A percentile compares a stretch with the other conserved stretches of the same genome.
These are phyloP conservation scores for Xylariaceae sp. DNA, from an alignment of 2,329 filamentous ascomycete genomes.

Conservation along the genomic window DNA sequence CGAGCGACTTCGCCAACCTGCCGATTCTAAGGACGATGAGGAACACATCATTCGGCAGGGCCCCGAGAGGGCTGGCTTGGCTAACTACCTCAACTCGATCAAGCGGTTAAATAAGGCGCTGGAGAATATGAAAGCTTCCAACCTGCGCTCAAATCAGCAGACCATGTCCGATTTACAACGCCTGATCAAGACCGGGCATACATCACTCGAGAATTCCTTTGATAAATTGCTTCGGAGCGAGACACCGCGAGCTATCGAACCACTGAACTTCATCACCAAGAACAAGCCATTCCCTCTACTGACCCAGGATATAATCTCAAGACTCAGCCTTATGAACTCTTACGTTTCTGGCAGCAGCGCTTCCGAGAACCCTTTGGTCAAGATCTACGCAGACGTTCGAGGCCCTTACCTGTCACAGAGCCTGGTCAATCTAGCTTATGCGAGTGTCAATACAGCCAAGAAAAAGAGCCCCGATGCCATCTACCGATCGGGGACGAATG, in stretches of 20 bases:
- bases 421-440: conserved; percentile 77
- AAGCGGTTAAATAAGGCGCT: conserved; percentile 85
- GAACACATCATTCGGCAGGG: conserved; percentile 84
- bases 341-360: conserved; percentile 58
- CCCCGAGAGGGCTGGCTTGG: conserved; percentile 74
- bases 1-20: conserved; percentile 79
- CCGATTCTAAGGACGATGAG: conserved; percentile 85
- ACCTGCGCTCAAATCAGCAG: conserved; percentile 84
- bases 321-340: conserved; percentile 69
- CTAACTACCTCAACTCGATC: conserved; percentile 80
- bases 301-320: conserved; percentile 65
- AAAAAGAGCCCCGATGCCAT: conserved; percentile 75
- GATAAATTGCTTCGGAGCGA: conserved; percentile 67
- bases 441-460: conserved; percentile 75
- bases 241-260: conserved; percentile 74
- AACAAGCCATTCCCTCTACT: conserved; percentile 76
- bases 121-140: conserved; percentile 77
- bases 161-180: conserved; percentile 73
- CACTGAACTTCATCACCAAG: conserved; percentile 88
- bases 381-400: conserved; percentile 77
- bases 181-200: conserved; percentile 70
- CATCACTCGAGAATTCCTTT: conserved; percentile 79
- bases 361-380: conserved; percentile 63
- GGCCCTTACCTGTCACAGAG: conserved; percentile 79
- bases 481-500: conserved; percentile 83